Percentiles rank a stretch among this genome's conserved stretches.
These are phyloP conservation scores for Sechiopsis laciniata DNA, from an alignment of 306 rosid species.

Conservation along the genomic window DNA sequence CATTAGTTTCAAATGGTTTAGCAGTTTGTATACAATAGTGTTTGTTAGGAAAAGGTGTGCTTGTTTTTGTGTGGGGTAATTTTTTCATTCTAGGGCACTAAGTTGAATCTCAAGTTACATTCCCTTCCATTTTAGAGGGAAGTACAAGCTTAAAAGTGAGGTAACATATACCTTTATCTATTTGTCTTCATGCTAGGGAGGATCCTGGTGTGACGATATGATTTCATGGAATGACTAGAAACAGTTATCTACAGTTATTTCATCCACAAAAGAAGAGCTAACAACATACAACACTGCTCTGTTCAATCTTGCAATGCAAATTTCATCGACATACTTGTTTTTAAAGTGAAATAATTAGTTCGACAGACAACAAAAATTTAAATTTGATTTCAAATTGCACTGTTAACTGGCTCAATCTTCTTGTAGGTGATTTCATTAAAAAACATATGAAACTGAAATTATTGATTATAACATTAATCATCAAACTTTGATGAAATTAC, in stretches of 20 bases:
- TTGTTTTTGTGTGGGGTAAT: constrained; percentile 12
- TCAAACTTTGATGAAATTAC: neutral
- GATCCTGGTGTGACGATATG: constrained; percentile 49
- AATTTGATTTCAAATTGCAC: neutral
- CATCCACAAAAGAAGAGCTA: neutral
- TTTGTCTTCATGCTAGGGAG: constrained; percentile 52
- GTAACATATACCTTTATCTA: constrained; percentile 14
- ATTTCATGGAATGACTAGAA: neutral
- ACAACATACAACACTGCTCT: neutral
- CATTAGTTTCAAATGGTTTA: constrained; percentile 13
- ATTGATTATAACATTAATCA: neutral
- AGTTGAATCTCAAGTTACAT: constrained; percentile 19
- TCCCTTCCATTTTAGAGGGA: constrained; percentile 24
- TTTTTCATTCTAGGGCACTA: neutral
- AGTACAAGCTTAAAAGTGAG: constrained; percentile 28
- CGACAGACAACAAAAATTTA: neutral
- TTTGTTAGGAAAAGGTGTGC: neutral
- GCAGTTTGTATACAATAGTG: constrained; percentile 9
- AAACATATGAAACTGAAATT: neutral
- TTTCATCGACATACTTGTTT: constrained; percentile 1
- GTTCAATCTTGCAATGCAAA: neutral
- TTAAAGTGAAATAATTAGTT: neutral
- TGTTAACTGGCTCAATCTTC: neutral
- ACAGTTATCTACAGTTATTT: neutral
- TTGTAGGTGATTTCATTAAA: neutral